These are phyloP conservation scores for Suaeda aralocaspica DNA, from an alignment of 148 eudicot species.

Conservation along the genomic window DNA sequence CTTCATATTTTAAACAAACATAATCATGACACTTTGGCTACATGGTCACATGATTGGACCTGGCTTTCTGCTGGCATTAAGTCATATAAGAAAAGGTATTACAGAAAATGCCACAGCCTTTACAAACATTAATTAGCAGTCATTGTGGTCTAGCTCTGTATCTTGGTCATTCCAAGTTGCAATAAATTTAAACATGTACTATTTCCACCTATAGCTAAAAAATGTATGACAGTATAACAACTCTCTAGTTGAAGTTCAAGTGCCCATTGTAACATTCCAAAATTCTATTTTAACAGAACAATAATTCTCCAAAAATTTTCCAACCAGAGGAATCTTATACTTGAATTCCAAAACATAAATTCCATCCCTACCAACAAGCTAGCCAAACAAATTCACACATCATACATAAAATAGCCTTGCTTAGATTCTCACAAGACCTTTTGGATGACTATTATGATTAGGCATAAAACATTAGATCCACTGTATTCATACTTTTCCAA, in stretches of 20 bases:
- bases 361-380: too few relatives aligned
- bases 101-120: too few relatives aligned
- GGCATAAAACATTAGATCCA: neutral
- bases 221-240: too few relatives aligned
- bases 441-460: neutral
- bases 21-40: neutral
- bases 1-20: constrained; percentile 1
- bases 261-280: too few relatives aligned
- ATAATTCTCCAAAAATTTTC: neutral
- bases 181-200: too few relatives aligned
- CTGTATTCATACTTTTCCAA: neutral
- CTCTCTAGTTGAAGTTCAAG: too few relatives aligned
- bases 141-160: too few relatives aligned
- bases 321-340: too few relatives aligned
- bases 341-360: too few relatives aligned
- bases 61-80: neutral
- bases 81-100: too few relatives aligned
- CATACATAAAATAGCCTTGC: neutral
- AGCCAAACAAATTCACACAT: neutral
- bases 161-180: neutral
- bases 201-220: too few relatives aligned
- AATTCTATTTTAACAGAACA: neutral
- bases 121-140: too few relatives aligned
- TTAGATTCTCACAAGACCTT: neutral
- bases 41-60: neutral